Evolutionary conservation across 257 asterid genomes (phyloP), one percentile per base, ranked within the genome.

Genomic region (Penstemon eatonii): DNA sequence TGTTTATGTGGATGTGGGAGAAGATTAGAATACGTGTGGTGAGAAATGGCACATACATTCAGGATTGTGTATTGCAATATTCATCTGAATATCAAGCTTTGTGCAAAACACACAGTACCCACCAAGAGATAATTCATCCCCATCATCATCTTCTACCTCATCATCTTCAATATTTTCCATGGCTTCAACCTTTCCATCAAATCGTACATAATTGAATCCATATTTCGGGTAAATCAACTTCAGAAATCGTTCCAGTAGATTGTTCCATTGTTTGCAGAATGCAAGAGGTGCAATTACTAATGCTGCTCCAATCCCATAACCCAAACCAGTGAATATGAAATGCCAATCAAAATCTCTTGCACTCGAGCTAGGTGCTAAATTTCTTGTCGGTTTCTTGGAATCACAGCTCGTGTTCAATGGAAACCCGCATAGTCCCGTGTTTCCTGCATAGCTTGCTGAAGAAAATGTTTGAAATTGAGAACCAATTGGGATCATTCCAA

Each of bases 261-360:
- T n/a, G 6, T 81, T 83, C 77, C 83, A 81, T 42, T 74, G 60
- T 79, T 74, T 57, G 78, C 84, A 76, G 78, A 86, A 77, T 8
- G 65, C 75, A 12, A 85, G 82, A 36, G 88, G 86, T 36, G 87
- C 87, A 41, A 90, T 45, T 9, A 85, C 52, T 18, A 82, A 37
- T 62, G 88, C 84, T 56, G 82, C 84, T 56, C 93, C 96, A 7
- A 82, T 72, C 11, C 86, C 79, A 43, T 73, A 78, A 56, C 91
- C 96, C 71, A 82, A 72, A 7, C 86, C 91, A 0, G 75, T 81
- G 44, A 81, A 55, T 71, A 83, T 84, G 63, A 82, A 82, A 63
- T 74, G 78, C 96, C 92, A 88, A 47, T 84, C 73, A 56, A 78
- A 74, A 50, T 65, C 87, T 12, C 2, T 44, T 44, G 5, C 8